Conservation (phyloP, 306 rosid species). For the Neltuma alba region DNA sequence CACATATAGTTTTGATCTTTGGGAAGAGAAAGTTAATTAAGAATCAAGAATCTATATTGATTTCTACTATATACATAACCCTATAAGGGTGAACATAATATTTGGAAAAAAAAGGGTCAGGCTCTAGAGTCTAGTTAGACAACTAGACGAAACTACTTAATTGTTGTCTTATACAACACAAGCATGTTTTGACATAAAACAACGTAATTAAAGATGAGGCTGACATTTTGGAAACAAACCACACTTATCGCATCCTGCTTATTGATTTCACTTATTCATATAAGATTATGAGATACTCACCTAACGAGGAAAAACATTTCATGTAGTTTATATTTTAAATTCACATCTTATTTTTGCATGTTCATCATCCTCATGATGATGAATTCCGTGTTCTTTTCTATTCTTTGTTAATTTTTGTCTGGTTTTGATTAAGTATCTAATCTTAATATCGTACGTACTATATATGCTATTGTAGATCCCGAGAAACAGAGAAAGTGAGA, state of each 20-base stretch:
- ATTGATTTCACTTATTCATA: background rate
- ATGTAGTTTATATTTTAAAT: background rate
- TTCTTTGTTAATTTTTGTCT: background rate
- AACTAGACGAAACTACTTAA: background rate
- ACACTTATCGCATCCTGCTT: background rate
- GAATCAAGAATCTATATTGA: background rate
- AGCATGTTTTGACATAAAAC: constrained; percentile 11
- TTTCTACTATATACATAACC: background rate
- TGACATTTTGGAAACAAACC: background rate
- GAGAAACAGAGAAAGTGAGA: constrained; percentile 3
- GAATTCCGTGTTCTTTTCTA: background rate
- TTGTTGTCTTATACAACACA: constrained; percentile 2
- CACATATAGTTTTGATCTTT: background rate
- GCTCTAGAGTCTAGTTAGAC: constrained; percentile 7
- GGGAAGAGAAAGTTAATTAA: background rate
- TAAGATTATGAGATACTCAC: background rate
- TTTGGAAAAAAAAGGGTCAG: background rate
- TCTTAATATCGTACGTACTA: background rate
- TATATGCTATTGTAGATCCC: background rate
- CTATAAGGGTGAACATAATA: background rate
- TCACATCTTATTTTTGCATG: background rate
- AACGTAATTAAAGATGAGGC: background rate
- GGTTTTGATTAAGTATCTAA: background rate
- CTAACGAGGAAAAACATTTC: background rate
- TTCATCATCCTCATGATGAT: background rate